phyloP scores from a whole-genome alignment of 768 basidiomycete species.

The Suillus lakei region DNA sequence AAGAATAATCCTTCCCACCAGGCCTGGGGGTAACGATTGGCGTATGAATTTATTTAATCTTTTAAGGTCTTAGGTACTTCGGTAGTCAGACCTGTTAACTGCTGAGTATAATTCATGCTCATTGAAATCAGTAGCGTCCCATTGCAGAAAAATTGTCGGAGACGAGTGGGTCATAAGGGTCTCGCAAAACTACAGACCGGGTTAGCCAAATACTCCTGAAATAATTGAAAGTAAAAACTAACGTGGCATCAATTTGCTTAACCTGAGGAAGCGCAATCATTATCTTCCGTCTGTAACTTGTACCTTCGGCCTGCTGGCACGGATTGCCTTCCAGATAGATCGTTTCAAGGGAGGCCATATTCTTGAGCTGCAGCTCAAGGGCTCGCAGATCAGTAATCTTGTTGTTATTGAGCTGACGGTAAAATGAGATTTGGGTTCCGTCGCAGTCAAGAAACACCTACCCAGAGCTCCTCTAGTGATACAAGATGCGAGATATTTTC shows the following conservation, averaged over 20 bases:
- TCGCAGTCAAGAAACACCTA: constrained; percentile 38
- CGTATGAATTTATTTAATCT: background rate
- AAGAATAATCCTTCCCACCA: background rate
- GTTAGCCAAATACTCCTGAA: constrained; percentile 2
- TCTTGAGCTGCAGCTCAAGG: constrained; percentile 68
- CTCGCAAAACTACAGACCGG: constrained; percentile 14
- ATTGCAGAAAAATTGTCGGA: background rate
- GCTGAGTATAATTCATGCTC: background rate
- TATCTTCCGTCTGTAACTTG: constrained; percentile 85
- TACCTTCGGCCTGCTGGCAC: constrained; percentile 78
- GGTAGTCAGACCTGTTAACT: background rate
- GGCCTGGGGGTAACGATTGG: background rate
- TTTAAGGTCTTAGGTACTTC: background rate
- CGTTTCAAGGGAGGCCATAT: constrained; percentile 71
- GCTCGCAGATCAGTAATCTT: constrained; percentile 71
- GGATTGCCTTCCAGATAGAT: constrained; percentile 97
- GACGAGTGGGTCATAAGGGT: background rate
- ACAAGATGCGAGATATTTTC: constrained; percentile 83
- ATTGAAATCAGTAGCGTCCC: background rate
- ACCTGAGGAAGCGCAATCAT: constrained; percentile 88
- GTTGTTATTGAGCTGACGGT: constrained; percentile 84
- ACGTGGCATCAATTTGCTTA: constrained; percentile 96
- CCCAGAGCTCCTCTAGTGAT: constrained; percentile 93
- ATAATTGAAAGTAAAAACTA: constrained; percentile 39
- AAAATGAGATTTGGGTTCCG: background rate